Conservation (phyloP, 1,284 basidiomycete species). For the Agroathelia rolfsii region DNA sequence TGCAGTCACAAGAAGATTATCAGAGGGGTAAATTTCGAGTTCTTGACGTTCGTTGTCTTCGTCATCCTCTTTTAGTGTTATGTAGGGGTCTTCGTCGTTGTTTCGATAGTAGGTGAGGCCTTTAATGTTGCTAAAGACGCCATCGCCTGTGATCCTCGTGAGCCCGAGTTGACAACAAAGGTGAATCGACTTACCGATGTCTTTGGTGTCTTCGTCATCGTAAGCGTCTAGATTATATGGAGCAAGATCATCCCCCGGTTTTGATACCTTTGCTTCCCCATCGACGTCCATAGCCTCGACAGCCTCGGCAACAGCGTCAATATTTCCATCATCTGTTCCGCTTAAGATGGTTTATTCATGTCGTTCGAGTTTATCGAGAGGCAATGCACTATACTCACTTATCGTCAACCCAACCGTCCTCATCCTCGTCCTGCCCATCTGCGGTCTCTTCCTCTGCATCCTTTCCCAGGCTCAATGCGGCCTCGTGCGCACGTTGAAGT, state of each 20-base stretch:
- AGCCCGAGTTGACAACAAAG: constrained; percentile 6
- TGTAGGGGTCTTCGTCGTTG: constrained; percentile 94
- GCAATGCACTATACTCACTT: constrained; percentile 80
- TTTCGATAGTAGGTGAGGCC: constrained; percentile 87
- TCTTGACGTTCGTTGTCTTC: constrained; percentile 84
- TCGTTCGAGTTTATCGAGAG: constrained; percentile 14
- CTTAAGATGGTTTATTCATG: constrained; percentile 13
- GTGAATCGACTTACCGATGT: constrained; percentile 31
- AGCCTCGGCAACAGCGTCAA: constrained; percentile 33
- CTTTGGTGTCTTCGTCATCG: constrained; percentile 71
- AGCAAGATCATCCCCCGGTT: constrained; percentile 67
- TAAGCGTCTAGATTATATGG: constrained; percentile 93
- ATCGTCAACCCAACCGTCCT: constrained; percentile 37
- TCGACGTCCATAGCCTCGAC: constrained; percentile 63
- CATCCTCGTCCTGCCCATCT: constrained; percentile 43
- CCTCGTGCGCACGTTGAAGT: constrained; percentile 73
- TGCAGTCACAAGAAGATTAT: constrained; percentile 87
- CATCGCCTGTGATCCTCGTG: constrained; percentile 43
- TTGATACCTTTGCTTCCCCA: constrained; percentile 22
- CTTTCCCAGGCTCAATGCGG: constrained; percentile 64
- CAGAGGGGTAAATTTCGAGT: constrained; percentile 81
- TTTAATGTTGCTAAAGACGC: constrained; percentile 94
- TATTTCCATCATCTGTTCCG: constrained; percentile 25
- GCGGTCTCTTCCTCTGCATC: constrained; percentile 50
- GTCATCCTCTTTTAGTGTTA: constrained; percentile 89